Base-by-base conservation (phyloP, 805 yeast genomes). In the Metschnikowia lachancei region DNA sequence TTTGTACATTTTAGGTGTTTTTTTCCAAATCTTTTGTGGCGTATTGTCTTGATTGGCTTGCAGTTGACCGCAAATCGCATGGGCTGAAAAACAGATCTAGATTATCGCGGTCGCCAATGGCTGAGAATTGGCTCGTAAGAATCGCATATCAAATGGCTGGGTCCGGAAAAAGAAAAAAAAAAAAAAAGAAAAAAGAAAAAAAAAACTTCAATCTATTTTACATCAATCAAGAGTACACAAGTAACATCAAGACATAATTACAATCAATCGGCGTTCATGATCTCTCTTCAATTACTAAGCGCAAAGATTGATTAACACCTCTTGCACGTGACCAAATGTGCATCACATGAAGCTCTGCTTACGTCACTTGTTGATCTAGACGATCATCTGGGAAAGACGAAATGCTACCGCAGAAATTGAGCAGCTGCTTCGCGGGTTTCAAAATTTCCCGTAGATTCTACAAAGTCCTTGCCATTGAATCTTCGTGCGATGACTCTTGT, bases 401-500 rank as follows among this genome's bases (percentile, higher is more conserved):
- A 18, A 43, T 43, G 46, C 41, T 43, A 36, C 19, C 41, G 26
- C 30, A 22, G n/a, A 20, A 28, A 26, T 24, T 40, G 14, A 22
- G 29, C 12, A n/a, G 10, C 16, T 31, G 39, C 19, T 34, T 19
- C 6, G 5, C 24, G 3, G 14, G 12, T 13, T 18, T 9, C 14
- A 35, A 18, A n/a, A 6, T 26, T 2, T 10, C 32, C 12, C 28
- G 40, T 8, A 39, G 48, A 16, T 11, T 48, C 4, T 88, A 87
- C 61, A 74, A 73, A 36, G 94, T 91, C 0, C 67, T 94, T 18
- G 94, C 97, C 0, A 80, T 94, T 12, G 99, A 94, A 61, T 81
- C 95, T 0, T 88, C 97, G 0, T 94, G 99, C 61, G 99, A 94
- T 64, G 99, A 94, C 64, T 79, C 97, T 0, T 90, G 97, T 55